Conservation (phyloP, 2,329 filamentous ascomycete species). For the Aureobasidium lini region DNA sequence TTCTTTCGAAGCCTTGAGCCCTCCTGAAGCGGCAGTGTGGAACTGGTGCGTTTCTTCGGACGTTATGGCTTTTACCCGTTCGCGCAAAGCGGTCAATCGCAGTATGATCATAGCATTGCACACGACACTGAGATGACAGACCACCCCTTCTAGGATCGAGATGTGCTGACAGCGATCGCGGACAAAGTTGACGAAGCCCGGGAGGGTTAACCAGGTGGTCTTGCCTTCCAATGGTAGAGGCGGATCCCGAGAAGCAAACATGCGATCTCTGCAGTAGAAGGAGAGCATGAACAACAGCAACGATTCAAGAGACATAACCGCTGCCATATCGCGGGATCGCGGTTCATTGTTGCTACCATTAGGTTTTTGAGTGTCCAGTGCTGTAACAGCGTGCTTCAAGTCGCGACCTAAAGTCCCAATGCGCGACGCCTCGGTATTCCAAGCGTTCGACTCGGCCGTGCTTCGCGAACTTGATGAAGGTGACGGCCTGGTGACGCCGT, state of each 20-base stretch:
- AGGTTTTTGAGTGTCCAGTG: constrained; percentile 15
- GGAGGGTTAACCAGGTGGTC: constrained; percentile 23
- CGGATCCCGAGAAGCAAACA: constrained; percentile 20
- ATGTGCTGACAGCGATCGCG: constrained; percentile 21
- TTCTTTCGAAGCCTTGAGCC: not conserved
- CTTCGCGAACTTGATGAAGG: constrained; percentile 20
- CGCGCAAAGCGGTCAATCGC: constrained; percentile 15
- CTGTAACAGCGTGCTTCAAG: constrained; percentile 37
- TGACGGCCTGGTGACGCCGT: constrained; percentile 16
- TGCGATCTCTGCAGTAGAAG: constrained; percentile 27
- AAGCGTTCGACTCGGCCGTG: constrained; percentile 28
- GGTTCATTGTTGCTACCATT: not conserved
- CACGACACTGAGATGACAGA: constrained; percentile 33
- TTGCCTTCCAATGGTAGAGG: constrained; percentile 16
- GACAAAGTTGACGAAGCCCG: constrained; percentile 23
- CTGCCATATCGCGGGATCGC: constrained; percentile 30
- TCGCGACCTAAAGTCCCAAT: constrained; percentile 36
- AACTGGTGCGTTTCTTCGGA: constrained; percentile 15
- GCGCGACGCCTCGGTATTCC: constrained; percentile 33
- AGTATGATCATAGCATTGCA: constrained; percentile 32
- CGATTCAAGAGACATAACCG: constrained; percentile 39
- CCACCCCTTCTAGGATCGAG: constrained; percentile 34
- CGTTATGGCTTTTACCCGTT: not conserved
- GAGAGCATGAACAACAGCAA: constrained; percentile 33
- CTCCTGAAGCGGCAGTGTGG: constrained; percentile 16